A percentile compares a stretch with the other conserved stretches of the same genome.
Evolutionary conservation across 1,284 basidiomycete species (phyloP).

Genomic region (Mycosarcoma maydis): DNA sequence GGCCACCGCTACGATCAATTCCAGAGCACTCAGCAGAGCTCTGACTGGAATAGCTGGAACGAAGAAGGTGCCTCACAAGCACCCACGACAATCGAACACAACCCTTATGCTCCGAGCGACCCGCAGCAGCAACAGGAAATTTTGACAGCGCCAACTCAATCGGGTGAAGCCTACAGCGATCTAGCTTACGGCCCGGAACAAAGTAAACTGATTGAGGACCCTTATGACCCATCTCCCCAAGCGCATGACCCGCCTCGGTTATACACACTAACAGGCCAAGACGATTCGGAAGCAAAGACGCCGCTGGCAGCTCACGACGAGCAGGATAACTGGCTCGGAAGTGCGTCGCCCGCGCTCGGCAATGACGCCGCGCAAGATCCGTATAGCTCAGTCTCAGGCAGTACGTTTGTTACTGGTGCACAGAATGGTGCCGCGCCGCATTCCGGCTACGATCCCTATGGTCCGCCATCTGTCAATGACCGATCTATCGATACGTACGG

Average conservation of each 20-base stretch:
- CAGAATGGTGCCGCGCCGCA: too few species aligned
- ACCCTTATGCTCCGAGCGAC: conserved; percentile 9
- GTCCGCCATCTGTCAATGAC: conserved; percentile 7
- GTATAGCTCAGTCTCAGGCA: conserved; percentile 11
- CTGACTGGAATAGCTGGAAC: conserved; percentile 17
- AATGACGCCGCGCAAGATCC: conserved; percentile 7
- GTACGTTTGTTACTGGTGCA: background rate
- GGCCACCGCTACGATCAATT: background rate
- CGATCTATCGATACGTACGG: conserved; percentile 11
- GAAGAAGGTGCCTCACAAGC: conserved; percentile 7
- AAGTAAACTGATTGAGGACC: background rate
- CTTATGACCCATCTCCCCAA: conserved; percentile 2
- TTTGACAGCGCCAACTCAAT: conserved; percentile 2
- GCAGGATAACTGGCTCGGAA: conserved; percentile 22
- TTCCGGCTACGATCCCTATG: conserved; percentile 16
- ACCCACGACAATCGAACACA: background rate
- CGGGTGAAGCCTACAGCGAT: conserved; percentile 10
- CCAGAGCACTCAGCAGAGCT: conserved; percentile 5
- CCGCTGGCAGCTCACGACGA: conserved; percentile 21
- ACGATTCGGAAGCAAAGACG: conserved; percentile 24
- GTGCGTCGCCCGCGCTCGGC: conserved; percentile 4
- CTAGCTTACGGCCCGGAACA: background rate
- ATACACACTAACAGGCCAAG: conserved; percentile 4
- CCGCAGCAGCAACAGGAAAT: conserved; percentile 7
- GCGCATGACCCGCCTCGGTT: background rate